A percentile compares a stretch with the other conserved stretches of the same genome.
Conservation (phyloP, 257 asterid species). For the Parsonsia alboflavescens region DNA sequence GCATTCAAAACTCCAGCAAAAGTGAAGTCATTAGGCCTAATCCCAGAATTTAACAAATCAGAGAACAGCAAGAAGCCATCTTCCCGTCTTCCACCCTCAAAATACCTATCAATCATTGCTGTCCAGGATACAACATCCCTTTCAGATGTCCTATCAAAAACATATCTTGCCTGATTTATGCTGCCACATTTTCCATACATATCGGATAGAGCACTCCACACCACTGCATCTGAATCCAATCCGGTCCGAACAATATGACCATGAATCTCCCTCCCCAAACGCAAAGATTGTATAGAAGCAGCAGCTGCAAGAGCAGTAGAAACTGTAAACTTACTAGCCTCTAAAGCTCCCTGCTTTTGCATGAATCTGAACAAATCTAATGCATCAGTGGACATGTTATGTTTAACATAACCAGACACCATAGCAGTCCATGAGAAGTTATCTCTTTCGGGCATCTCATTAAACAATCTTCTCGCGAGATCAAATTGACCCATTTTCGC, state of each 20-base stretch:
- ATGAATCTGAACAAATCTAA: slow-evolving; percentile 6
- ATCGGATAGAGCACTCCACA: slow-evolving; percentile 14
- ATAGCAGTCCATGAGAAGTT: slow-evolving; percentile 15
- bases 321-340: slow-evolving; percentile 8
- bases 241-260: slow-evolving; percentile 8
- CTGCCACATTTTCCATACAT: slow-evolving; percentile 15
- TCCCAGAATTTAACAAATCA: slow-evolving; percentile 2
- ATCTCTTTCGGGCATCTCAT: slow-evolving; percentile 11
- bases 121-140: slow-evolving; percentile 15
- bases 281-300: slow-evolving; percentile 3
- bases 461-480: neutral
- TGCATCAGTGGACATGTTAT: slow-evolving; percentile 4
- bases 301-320: slow-evolving; percentile 10
- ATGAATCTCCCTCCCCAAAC: slow-evolving; percentile 13
- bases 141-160: slow-evolving; percentile 9
- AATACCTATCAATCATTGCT: slow-evolving; percentile 14
- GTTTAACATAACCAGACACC: slow-evolving; percentile 12
- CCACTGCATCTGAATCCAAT: slow-evolving; percentile 14
- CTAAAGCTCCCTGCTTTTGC: neutral
- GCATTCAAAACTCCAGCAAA: slow-evolving; percentile 15
- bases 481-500: slow-evolving; percentile 9
- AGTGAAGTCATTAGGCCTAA: slow-evolving; percentile 14
- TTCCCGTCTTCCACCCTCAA: slow-evolving; percentile 7
- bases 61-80: slow-evolving; percentile 14
- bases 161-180: slow-evolving; percentile 9